phyloP scores from a whole-genome alignment of 78 protist genomes.

The Isochrysis galbana region DNA sequence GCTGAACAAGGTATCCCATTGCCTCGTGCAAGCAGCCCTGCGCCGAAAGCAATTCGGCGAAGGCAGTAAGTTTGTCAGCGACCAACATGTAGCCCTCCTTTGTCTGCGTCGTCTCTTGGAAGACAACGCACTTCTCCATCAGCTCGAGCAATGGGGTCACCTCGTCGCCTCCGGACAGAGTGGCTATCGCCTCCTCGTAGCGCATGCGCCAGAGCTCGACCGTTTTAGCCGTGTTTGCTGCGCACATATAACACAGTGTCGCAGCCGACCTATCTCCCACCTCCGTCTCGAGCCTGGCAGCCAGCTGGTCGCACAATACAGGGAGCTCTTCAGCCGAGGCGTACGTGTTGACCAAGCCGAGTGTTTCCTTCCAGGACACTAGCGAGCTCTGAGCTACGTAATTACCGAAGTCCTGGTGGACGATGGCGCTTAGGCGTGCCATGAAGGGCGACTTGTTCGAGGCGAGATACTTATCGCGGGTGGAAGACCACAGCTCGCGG shows the following conservation, averaged over 20 bases:
- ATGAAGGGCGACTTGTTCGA: conserved; percentile 45
- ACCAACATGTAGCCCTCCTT: neutral
- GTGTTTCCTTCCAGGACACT: conserved; percentile 64
- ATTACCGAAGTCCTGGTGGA: conserved; percentile 49
- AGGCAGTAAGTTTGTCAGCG: neutral
- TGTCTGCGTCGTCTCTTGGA: neutral
- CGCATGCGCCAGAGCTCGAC: conserved; percentile 56
- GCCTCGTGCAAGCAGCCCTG: conserved; percentile 59
- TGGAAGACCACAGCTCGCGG: conserved; percentile 49
- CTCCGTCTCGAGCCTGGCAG: conserved; percentile 59
- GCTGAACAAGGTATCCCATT: conserved; percentile 40
- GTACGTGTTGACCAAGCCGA: conserved; percentile 67
- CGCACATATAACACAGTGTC: conserved; percentile 76
- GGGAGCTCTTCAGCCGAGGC: conserved; percentile 61
- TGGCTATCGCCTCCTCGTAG: neutral
- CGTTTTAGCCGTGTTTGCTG: conserved; percentile 69
- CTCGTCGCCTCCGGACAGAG: neutral
- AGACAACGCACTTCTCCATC: neutral
- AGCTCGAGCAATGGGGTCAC: neutral
- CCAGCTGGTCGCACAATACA: conserved; percentile 55
- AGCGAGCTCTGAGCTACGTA: conserved; percentile 48
- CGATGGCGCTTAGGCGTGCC: conserved; percentile 49
- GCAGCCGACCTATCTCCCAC: conserved; percentile 54
- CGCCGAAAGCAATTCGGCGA: conserved; percentile 56
- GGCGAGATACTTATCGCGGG: conserved; percentile 55